Evolutionary conservation across 1,284 basidiomycete genomes (phyloP).

Genomic region (Inonotus obliquus): DNA sequence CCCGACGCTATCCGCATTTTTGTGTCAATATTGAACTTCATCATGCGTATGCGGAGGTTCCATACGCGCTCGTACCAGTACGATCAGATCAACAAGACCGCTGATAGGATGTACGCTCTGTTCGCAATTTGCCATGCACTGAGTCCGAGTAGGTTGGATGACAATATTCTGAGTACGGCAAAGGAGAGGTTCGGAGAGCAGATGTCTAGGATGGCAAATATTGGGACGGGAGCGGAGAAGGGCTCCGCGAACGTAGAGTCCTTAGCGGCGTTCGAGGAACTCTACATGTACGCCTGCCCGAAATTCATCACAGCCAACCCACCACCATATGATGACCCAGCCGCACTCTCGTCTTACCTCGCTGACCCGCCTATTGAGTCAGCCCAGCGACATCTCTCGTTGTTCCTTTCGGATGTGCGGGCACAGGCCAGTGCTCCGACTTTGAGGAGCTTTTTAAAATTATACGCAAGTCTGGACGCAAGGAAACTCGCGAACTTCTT

Average conservation of each 20-base stretch:
- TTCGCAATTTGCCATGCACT: constrained; percentile 92
- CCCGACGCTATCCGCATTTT: constrained; percentile 94
- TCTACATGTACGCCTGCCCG: constrained; percentile 92
- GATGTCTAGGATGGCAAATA: constrained; percentile 75
- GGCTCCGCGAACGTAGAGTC: constrained; percentile 71
- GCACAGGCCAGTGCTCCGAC: constrained; percentile 80
- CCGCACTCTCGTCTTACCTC: constrained; percentile 54
- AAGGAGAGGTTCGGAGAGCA: constrained; percentile 94
- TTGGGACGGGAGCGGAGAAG: background rate
- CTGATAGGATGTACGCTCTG: constrained; percentile 95
- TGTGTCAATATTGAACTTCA: constrained; percentile 90
- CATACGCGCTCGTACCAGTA: constrained; percentile 96
- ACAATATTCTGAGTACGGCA: constrained; percentile 90
- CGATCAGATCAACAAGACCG: constrained; percentile 97
- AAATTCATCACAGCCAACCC: constrained; percentile 96
- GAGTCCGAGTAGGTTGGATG: constrained; percentile 87
- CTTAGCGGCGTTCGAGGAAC: constrained; percentile 85
- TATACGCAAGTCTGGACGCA: constrained; percentile 92
- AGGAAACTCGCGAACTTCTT: constrained; percentile 91
- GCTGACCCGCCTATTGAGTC: constrained; percentile 59
- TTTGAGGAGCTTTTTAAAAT: constrained; percentile 87
- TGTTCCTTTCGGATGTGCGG: constrained; percentile 80
- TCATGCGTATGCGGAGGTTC: constrained; percentile 90
- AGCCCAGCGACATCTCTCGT: constrained; percentile 75
- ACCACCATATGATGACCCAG: constrained; percentile 85